phyloP scores from a whole-genome alignment of 2,329 filamentous ascomycete species.

The Zymoseptoria tritici region DNA sequence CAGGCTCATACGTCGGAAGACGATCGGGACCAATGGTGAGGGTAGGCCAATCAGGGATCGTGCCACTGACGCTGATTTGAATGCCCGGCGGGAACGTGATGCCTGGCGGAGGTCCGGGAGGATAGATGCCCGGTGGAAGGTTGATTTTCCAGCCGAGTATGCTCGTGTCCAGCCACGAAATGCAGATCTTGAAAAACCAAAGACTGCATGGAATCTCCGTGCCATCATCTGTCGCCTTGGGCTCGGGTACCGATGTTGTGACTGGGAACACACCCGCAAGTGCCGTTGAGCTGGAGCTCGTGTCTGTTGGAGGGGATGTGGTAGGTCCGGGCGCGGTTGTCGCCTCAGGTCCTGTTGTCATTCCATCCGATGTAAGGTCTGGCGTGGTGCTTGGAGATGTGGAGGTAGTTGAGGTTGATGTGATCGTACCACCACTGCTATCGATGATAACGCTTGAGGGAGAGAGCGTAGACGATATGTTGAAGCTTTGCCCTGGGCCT shows the following conservation, averaged over 20 bases:
- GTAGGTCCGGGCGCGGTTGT: neutral
- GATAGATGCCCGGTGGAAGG: slow-evolving; percentile 5
- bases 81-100: slow-evolving; percentile 1
- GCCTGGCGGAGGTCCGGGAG: slow-evolving; percentile 5
- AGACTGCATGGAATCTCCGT: slow-evolving; percentile 5
- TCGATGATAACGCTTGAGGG: neutral
- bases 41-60: slow-evolving; percentile 2
- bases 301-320: neutral
- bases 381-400: neutral
- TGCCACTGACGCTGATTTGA: slow-evolving; percentile 2
- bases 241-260: slow-evolving; percentile 1
- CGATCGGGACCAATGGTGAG: slow-evolving; percentile 6
- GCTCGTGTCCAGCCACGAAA: slow-evolving; percentile 5
- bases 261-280: neutral
- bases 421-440: neutral
- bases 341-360: neutral
- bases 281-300: neutral
- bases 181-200: slow-evolving; percentile 8
- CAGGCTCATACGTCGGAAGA: slow-evolving; percentile 3
- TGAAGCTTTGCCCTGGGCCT: neutral
- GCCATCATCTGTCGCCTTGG: slow-evolving; percentile 3
- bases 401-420: neutral
- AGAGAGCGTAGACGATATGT: neutral
- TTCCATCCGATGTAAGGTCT: neutral
- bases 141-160: slow-evolving; percentile 5